These are phyloP conservation scores for Lachnellula subtilissima DNA, from an alignment of 2,329 filamentous ascomycete species.

Conservation along the genomic window DNA sequence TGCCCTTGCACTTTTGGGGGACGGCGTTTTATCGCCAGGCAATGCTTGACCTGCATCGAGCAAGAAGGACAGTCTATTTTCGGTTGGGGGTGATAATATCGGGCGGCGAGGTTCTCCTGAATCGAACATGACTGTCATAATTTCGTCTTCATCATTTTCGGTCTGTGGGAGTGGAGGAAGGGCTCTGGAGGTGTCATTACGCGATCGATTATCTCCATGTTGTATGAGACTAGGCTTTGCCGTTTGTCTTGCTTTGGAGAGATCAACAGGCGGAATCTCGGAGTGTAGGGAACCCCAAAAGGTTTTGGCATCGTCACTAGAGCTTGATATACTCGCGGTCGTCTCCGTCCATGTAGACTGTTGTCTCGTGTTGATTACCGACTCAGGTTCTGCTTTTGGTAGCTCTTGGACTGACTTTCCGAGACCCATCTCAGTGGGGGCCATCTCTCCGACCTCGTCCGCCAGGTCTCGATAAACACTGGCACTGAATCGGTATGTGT, in stretches of 20 bases:
- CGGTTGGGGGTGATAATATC: slow-evolving; percentile 17
- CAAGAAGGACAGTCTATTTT: slow-evolving; percentile 27
- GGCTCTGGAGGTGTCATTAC: background rate
- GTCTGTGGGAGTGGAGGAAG: slow-evolving; percentile 3
- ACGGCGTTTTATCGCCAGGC: slow-evolving; percentile 14
- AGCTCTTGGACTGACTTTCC: slow-evolving; percentile 7
- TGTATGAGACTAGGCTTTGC: slow-evolving; percentile 40
- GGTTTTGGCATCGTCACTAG: slow-evolving; percentile 39
- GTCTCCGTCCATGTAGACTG: slow-evolving; percentile 34
- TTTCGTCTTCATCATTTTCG: slow-evolving; percentile 31
- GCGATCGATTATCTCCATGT: slow-evolving; percentile 8
- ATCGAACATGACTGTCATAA: slow-evolving; percentile 44
- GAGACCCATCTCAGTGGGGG: slow-evolving; percentile 4
- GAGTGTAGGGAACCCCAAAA: slow-evolving; percentile 50
- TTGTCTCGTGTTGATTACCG: slow-evolving; percentile 28
- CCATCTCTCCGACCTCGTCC: slow-evolving; percentile 34
- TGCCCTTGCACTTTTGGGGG: slow-evolving; percentile 4
- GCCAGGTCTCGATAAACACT: slow-evolving; percentile 30
- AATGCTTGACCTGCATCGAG: slow-evolving; percentile 26
- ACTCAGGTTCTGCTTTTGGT: slow-evolving; percentile 1
- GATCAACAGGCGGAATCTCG: slow-evolving; percentile 40
- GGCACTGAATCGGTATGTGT: slow-evolving; percentile 30
- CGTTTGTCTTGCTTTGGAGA: slow-evolving; percentile 39
- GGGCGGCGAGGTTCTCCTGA: slow-evolving; percentile 22
- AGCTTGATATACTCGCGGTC: slow-evolving; percentile 20